phyloP scores from a whole-genome alignment of 1,139 yeast genomes.

The Spencermartinsiella ligniputridi region DNA sequence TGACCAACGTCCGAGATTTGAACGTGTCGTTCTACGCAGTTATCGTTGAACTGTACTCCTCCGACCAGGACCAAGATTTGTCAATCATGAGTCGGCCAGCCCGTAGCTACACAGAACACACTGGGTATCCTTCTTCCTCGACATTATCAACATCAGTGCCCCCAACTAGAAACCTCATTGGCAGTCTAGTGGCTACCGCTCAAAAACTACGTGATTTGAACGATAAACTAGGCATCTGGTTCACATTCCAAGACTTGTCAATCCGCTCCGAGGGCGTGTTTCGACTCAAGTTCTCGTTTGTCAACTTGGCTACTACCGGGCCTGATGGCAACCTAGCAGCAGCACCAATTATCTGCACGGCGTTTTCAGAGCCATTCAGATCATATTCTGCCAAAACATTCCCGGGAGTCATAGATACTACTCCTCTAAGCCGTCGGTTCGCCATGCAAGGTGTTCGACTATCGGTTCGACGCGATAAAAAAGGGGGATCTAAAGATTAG shows the following conservation, averaged over 20 bases:
- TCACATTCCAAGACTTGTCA: slow-evolving; percentile 40
- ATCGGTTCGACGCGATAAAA: slow-evolving; percentile 33
- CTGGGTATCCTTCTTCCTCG: slow-evolving; percentile 9
- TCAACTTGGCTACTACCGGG: slow-evolving; percentile 28
- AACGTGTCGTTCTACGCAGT: slow-evolving; percentile 35
- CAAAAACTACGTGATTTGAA: slow-evolving; percentile 37
- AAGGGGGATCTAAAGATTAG: neutral
- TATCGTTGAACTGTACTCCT: slow-evolving; percentile 38
- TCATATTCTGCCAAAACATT: slow-evolving; percentile 42
- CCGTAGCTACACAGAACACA: slow-evolving; percentile 11
- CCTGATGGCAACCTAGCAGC: slow-evolving; percentile 18
- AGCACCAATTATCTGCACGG: slow-evolving; percentile 31
- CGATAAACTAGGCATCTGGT: slow-evolving; percentile 40
- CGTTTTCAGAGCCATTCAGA: slow-evolving; percentile 36
- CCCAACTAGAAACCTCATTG: slow-evolving; percentile 40
- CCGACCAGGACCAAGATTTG: slow-evolving; percentile 34
- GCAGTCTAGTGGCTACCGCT: slow-evolving; percentile 39
- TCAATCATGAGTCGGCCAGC: slow-evolving; percentile 18
- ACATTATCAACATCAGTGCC: slow-evolving; percentile 17
- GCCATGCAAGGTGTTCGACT: slow-evolving; percentile 44
- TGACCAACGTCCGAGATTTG: slow-evolving; percentile 25
- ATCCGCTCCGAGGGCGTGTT: slow-evolving; percentile 44
- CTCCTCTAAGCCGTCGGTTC: slow-evolving; percentile 39
- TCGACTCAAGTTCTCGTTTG: slow-evolving; percentile 37
- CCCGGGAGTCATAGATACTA: slow-evolving; percentile 43